Conservation (phyloP, 768 basidiomycete species). For the Kondoa malvinella region DNA sequence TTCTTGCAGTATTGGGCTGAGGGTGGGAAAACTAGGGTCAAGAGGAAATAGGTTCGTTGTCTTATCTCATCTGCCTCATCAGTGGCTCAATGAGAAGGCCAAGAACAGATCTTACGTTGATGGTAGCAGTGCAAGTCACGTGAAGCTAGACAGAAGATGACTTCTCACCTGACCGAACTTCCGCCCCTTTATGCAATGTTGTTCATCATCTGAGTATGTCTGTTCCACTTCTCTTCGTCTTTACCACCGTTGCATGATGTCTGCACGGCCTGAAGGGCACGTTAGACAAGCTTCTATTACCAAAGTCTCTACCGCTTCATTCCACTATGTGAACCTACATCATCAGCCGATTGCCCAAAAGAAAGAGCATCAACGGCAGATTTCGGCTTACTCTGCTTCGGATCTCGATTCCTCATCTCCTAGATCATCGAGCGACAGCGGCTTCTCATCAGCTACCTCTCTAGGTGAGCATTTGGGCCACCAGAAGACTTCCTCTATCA, state of each 20-base stretch:
- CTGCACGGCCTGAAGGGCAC: neutral
- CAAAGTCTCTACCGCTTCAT: neutral
- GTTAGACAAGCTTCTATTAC: neutral
- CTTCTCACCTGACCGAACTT: too few species aligned
- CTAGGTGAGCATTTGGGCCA: neutral
- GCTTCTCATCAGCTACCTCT: neutral
- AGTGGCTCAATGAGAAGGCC: neutral
- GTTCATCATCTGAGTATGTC: too few species aligned
- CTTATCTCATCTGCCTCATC: neutral
- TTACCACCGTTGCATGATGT: too few species aligned
- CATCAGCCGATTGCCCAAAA: neutral
- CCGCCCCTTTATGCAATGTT: too few species aligned
- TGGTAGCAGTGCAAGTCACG: too few species aligned
- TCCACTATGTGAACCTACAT: neutral
- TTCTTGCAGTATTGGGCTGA: slow-evolving; percentile 16
- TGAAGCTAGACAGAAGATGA: too few species aligned
- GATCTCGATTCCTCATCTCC: neutral
- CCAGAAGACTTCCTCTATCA: too few species aligned
- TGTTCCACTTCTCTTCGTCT: too few species aligned
- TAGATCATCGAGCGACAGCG: neutral
- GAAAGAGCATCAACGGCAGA: neutral
- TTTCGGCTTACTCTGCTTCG: neutral
- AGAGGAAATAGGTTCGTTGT: neutral
- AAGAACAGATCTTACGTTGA: too few species aligned
- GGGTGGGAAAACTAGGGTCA: neutral